Conservation (phyloP, 495 filamentous ascomycete species). For the Barbatosphaeria neglecta region DNA sequence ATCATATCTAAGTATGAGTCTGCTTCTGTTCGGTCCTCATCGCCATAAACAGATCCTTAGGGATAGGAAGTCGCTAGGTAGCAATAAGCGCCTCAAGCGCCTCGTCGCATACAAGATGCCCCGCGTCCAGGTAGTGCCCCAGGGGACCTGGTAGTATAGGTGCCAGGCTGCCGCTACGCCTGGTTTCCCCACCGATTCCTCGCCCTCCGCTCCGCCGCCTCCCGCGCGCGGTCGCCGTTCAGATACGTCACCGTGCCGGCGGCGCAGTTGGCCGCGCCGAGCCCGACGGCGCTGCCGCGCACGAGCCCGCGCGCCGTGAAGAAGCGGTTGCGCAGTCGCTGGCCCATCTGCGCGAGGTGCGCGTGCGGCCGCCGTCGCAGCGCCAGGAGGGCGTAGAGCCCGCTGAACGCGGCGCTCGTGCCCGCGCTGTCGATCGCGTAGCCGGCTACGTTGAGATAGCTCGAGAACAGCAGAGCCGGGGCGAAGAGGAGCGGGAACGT, state of each 20-base stretch:
- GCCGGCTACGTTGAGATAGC: slow-evolving; percentile 69
- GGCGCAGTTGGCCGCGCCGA: slow-evolving; percentile 58
- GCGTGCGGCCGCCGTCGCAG: slow-evolving; percentile 47
- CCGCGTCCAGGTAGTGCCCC: no score
- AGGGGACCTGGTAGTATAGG: background rate
- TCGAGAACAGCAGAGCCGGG: slow-evolving; percentile 72
- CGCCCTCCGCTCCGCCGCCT: slow-evolving; percentile 27
- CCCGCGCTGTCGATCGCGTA: slow-evolving; percentile 78
- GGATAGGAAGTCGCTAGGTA: no score
- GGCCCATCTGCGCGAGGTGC: no score
- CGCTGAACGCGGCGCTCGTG: slow-evolving; percentile 74
- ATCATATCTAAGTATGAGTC: no score
- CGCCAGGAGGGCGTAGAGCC: slow-evolving; percentile 71
- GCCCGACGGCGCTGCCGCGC: slow-evolving; percentile 57
- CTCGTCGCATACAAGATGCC: no score
- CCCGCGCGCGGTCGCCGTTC: slow-evolving; percentile 43
- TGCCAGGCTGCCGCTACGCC: background rate
- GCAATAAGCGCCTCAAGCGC: no score
- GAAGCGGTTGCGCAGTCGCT: slow-evolving; percentile 25
- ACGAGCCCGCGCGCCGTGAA: slow-evolving; percentile 59
- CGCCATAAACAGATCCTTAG: no score
- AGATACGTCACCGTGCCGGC: slow-evolving; percentile 63
- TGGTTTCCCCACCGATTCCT: slow-evolving; percentile 35
- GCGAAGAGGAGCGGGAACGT: slow-evolving; percentile 69
- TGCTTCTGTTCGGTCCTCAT: no score